Base-by-base conservation (phyloP, 2,329 filamentous ascomycete species). In the Fusarium nanum region DNA sequence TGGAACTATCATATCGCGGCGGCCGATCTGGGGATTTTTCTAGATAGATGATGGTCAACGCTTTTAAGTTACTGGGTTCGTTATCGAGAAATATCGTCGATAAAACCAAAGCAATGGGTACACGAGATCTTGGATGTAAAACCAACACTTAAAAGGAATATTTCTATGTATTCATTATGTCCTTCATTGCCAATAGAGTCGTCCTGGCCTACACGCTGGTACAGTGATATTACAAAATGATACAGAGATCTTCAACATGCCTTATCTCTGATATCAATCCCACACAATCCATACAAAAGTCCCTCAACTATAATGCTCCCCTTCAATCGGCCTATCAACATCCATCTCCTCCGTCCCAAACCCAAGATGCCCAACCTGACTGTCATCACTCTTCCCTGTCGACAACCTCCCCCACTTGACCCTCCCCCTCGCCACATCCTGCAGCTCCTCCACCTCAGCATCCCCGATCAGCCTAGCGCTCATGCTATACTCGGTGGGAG, bases 341-440 rank as follows among this genome's bases (percentile, higher is more conserved):
- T 62, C 49, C 12, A 56, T 42, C 13, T 71, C 68, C 12, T 66
- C 57, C 2, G 64, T 57, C 7, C 68, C 68, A 49, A 71, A 71
- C n/a, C 64, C 68, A 7, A 71, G 44, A 45, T 71, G 68, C 1
- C 64, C 60, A 53, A 56, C 56, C 22, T 47, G 41, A 10, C 64
- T 66, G 10, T 55, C 56, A 12, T 61, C 45, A 20, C 49, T 66
- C 16, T 48, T 68, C 2, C 68, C 68, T 1, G 44, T 60, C 1
- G 54, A 53, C 8, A 71, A 50, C 22, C 58, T 50, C 2, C 67
- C 68, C 68, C 68, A 71, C 32, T 68, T 71, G 7, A 71, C 34
- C 49, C 48, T 64, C 5, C n/a, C 48, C 22, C 32, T 57, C n/a
- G 59, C 54, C 9, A 57, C 60, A 18, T 14, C 50, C 2, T 8